Evolutionary conservation across 2,329 filamentous ascomycete genomes (phyloP).

Genomic region (Fonsecaea erecta): DNA sequence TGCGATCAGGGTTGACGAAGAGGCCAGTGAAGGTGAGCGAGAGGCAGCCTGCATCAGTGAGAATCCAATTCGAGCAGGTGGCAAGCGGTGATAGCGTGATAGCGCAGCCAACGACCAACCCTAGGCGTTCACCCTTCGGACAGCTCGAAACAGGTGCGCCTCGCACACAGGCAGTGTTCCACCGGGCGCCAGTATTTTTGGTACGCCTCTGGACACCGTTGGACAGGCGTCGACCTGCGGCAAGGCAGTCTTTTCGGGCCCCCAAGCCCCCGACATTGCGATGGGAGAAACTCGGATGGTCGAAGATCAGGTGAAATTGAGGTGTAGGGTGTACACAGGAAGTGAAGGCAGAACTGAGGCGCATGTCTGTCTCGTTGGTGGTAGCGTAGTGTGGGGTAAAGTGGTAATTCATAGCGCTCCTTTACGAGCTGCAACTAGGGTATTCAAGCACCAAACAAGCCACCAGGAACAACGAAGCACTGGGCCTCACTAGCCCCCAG

Average conservation of each 20-base stretch:
- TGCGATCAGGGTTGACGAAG: conserved; percentile 2
- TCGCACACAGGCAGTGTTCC: conserved; percentile 2
- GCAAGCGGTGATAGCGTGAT: too few species aligned
- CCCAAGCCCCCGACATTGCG: neutral
- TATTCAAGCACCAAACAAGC: neutral
- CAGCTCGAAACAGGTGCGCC: conserved; percentile 8
- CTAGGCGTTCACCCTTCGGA: neutral
- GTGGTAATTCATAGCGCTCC: neutral
- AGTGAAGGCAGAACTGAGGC: too few species aligned
- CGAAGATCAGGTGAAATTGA: neutral
- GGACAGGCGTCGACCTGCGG: neutral
- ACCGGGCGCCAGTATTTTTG: neutral
- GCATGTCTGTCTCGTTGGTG: neutral
- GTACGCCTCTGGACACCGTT: neutral
- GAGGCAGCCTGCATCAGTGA: neutral
- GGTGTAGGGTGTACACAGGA: too few species aligned
- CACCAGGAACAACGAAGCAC: neutral
- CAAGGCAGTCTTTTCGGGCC: neutral
- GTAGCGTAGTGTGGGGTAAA: conserved; percentile 7
- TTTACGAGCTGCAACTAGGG: neutral
- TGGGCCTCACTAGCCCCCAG: too few species aligned
- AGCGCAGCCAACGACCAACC: conserved; percentile 3
- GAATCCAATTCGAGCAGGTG: neutral
- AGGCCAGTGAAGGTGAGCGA: conserved; percentile 11
- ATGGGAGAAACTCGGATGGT: neutral